Percentiles rank a stretch among this genome's conserved stretches.
Conservation (phyloP, 1,284 basidiomycete genomes). For the Gymnopus androsaceus region DNA sequence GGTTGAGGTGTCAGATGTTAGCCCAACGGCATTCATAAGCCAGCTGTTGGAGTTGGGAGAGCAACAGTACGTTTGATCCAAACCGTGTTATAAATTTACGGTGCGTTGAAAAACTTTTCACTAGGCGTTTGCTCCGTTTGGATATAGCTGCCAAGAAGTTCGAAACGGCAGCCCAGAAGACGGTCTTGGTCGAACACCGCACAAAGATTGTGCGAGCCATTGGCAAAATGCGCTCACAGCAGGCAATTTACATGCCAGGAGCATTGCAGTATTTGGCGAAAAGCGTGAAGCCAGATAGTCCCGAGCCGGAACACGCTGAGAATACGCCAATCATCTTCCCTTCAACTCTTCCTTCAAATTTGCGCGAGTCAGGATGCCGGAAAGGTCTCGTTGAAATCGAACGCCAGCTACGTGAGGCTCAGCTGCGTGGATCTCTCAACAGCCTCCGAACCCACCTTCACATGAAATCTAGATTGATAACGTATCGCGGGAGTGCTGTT, state of each 20-base stretch:
- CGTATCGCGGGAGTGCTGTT: neutral
- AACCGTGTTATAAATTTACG: too few relatives aligned
- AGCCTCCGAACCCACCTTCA: conserved; percentile 5
- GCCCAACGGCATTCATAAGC: too few relatives aligned
- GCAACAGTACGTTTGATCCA: conserved; percentile 18
- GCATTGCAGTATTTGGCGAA: too few relatives aligned
- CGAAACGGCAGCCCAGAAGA: conserved; percentile 2
- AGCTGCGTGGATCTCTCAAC: neutral
- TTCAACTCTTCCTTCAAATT: neutral
- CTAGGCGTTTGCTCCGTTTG: neutral
- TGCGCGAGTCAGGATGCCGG: neutral
- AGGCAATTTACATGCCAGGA: conserved; percentile 3
- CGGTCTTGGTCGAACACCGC: neutral
- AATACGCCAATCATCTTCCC: too few relatives aligned
- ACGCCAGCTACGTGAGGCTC: conserved; percentile 2
- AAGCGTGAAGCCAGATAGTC: too few relatives aligned
- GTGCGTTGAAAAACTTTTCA: neutral
- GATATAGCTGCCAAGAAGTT: neutral
- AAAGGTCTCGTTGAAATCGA: neutral
- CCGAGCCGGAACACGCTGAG: too few relatives aligned
- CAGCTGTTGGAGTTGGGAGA: conserved; percentile 19
- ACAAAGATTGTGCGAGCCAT: conserved; percentile 3
- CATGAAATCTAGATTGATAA: conserved; percentile 7
- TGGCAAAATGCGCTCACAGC: neutral
- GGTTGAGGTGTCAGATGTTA: conserved; percentile 6